Percentiles rank a stretch among this genome's conserved stretches.
Conservation (phyloP, 129 eudicot species). For the Flaveria trinervia region DNA sequence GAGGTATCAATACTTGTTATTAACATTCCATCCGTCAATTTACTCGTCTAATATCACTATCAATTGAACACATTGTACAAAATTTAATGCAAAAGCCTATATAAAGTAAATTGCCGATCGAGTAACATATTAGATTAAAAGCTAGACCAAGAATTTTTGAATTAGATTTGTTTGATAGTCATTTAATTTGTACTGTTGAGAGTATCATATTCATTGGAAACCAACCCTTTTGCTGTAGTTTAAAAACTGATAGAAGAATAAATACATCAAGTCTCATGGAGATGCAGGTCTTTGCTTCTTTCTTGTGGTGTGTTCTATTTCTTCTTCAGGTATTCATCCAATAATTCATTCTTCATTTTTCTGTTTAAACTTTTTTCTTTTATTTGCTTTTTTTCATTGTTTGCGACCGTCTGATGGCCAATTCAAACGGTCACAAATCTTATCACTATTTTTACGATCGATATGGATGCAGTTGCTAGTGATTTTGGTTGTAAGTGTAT, state of each 20-base stretch:
- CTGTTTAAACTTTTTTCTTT: too few relatives aligned
- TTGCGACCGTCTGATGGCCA: too few relatives aligned
- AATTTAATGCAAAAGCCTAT: not conserved
- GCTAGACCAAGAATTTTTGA: not conserved
- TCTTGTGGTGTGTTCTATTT: constrained; percentile 33
- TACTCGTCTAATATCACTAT: too few relatives aligned
- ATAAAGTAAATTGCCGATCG: not conserved
- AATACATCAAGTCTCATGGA: not conserved
- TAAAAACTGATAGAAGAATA: not conserved
- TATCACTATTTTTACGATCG: too few relatives aligned
- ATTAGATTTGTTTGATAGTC: not conserved
- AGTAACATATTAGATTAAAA: not conserved
- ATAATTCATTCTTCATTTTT: not conserved
- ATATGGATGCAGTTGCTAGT: too few relatives aligned
- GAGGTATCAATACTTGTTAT: too few relatives aligned
- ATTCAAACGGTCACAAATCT: too few relatives aligned
- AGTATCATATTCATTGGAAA: not conserved
- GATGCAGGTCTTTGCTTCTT: constrained; percentile 21
- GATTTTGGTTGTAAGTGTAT: too few relatives aligned
- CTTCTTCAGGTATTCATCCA: constrained; percentile 34
- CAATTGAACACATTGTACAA: not conserved
- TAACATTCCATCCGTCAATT: too few relatives aligned
- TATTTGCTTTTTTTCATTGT: too few relatives aligned
- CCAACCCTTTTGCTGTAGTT: not conserved
- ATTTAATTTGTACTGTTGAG: not conserved